These are phyloP conservation scores for Setaria viridis DNA, from an alignment of 202 grass and related monocot genomes.

Conservation along the genomic window DNA sequence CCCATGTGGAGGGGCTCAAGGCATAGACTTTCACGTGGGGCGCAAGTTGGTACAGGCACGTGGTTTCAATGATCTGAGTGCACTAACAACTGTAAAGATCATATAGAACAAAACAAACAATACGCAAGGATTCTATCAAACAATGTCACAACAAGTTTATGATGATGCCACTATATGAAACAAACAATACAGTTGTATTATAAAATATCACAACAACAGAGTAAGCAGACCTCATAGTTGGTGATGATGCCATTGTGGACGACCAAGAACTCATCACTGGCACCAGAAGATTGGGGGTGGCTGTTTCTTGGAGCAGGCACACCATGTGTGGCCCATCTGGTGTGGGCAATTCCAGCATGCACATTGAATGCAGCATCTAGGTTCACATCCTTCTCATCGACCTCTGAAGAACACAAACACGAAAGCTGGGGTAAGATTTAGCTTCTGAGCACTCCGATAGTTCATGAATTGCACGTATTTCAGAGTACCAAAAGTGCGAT, in stretches of 20 bases:
- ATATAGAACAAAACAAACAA: slow-evolving; percentile 43
- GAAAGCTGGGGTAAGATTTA: neutral
- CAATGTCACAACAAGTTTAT: slow-evolving; percentile 59
- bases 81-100: slow-evolving; percentile 30
- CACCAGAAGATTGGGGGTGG: slow-evolving; percentile 91
- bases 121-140: neutral
- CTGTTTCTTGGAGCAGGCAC: slow-evolving; percentile 90
- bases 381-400: slow-evolving; percentile 84
- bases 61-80: slow-evolving; percentile 42
- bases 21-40: neutral
- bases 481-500: neutral
- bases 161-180: slow-evolving; percentile 72
- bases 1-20: slow-evolving; percentile 33
- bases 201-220: slow-evolving; percentile 4
- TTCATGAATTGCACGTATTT: neutral
- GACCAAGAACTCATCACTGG: slow-evolving; percentile 83
- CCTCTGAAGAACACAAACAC: slow-evolving; percentile 52
- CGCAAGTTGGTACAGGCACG: slow-evolving; percentile 29
- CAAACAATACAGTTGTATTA: slow-evolving; percentile 24
- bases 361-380: slow-evolving; percentile 68
- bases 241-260: slow-evolving; percentile 99
- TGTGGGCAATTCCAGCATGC: slow-evolving; percentile 97
- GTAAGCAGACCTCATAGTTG: slow-evolving; percentile 83
- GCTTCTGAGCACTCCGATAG: neutral
- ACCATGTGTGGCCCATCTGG: slow-evolving; percentile 94